Evolutionary conservation across 2,329 filamentous ascomycete species (phyloP).

Genomic region (Fusarium mundagurra): DNA sequence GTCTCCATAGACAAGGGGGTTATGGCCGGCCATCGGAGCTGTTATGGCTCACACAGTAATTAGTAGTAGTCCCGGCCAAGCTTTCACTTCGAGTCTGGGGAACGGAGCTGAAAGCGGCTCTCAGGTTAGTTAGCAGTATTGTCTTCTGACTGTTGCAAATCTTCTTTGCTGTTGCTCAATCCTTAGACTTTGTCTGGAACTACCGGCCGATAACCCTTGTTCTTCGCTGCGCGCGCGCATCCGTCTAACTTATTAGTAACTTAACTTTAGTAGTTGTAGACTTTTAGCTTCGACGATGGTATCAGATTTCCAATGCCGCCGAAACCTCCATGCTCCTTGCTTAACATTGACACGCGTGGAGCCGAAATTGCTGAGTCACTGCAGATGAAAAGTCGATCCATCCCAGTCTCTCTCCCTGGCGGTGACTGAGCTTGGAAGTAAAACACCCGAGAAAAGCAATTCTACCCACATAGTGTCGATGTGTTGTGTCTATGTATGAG

Average conservation of each 20-base stretch:
- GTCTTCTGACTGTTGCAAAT: not conserved
- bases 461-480: slow-evolving; percentile 12
- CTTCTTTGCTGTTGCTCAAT: not conserved
- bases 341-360: slow-evolving; percentile 1
- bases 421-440: slow-evolving; percentile 20
- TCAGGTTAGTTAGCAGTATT: not conserved
- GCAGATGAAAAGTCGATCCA: slow-evolving; percentile 1
- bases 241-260: not conserved
- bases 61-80: slow-evolving; percentile 18
- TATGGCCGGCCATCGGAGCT: slow-evolving; percentile 33
- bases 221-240: not conserved
- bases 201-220: not conserved
- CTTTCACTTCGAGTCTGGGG: slow-evolving; percentile 31
- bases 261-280: not conserved
- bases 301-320: not conserved
- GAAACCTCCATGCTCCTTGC: not conserved
- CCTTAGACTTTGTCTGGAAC: not conserved
- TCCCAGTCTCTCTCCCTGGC: slow-evolving; percentile 13
- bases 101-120: slow-evolving; percentile 28
- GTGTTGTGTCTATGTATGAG: not conserved
- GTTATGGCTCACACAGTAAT: slow-evolving; percentile 23
- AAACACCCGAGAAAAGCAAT: slow-evolving; percentile 36
- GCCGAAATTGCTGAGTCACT: slow-evolving; percentile 17
- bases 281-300: not conserved
- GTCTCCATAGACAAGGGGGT: slow-evolving; percentile 3